Evolutionary conservation across 805 yeast species (phyloP).

Genomic region (Monosporozyma aquatica): DNA sequence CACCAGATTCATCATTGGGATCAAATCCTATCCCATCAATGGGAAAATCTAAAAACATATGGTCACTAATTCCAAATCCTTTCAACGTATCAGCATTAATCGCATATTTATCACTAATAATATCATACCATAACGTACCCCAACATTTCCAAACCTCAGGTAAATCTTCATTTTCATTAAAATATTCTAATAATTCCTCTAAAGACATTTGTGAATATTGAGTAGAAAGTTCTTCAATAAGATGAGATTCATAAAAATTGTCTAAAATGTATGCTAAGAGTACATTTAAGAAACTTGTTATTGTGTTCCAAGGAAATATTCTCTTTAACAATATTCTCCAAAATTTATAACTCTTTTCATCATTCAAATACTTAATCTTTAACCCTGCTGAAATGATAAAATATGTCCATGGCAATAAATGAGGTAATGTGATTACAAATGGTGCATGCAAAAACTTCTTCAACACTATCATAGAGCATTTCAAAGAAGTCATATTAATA

Average conservation of each 20-base stretch:
- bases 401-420: slow-evolving; percentile 68
- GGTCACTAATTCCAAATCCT: slow-evolving; percentile 49
- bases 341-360: slow-evolving; percentile 16
- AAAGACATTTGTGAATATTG: slow-evolving; percentile 21
- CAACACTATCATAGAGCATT: slow-evolving; percentile 59
- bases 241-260: slow-evolving; percentile 14
- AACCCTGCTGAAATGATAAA: slow-evolving; percentile 58
- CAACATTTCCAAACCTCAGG: slow-evolving; percentile 80
- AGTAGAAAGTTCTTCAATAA: slow-evolving; percentile 19
- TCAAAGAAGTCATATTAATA: slow-evolving; percentile 55
- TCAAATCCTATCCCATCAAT: slow-evolving; percentile 49
- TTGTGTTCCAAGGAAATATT: slow-evolving; percentile 59
- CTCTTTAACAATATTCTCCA: slow-evolving; percentile 35
- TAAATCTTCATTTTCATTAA: slow-evolving; percentile 50
- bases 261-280: slow-evolving; percentile 32
- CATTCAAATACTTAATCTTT: slow-evolving; percentile 32
- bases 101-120: slow-evolving; percentile 38
- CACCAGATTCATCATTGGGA: slow-evolving; percentile 29
- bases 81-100: slow-evolving; percentile 32
- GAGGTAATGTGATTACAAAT: slow-evolving; percentile 54
- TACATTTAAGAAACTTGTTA: slow-evolving; percentile 56
- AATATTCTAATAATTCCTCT: slow-evolving; percentile 39
- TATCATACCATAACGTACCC: slow-evolving; percentile 78
- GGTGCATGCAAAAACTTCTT: slow-evolving; percentile 65
- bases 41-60: slow-evolving; percentile 53